phyloP scores from a whole-genome alignment of 768 basidiomycete species.

The Phlebiopsis flavidoalba region DNA sequence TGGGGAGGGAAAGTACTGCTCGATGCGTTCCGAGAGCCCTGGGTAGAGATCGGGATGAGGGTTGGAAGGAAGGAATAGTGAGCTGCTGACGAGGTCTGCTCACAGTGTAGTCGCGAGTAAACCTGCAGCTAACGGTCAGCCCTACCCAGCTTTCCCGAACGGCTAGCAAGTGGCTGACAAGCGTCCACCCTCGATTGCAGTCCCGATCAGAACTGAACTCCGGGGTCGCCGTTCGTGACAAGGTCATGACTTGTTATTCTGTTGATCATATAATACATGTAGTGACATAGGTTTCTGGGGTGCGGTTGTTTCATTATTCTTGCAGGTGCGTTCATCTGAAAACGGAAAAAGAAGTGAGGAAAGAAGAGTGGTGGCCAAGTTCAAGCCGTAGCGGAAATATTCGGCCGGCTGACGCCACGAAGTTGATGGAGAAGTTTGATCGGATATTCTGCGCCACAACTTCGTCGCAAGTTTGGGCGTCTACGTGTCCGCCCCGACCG shows the following conservation, averaged over 20 bases:
- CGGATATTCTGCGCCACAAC: not conserved
- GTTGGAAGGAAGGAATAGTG: not conserved
- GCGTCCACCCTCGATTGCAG: no score
- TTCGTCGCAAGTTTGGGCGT: not conserved
- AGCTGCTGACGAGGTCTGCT: not conserved
- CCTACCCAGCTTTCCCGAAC: no score
- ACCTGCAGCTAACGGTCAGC: no score
- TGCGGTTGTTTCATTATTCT: no score
- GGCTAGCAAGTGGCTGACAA: no score
- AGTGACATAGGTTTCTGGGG: no score
- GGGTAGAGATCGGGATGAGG: not conserved
- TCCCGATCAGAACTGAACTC: no score
- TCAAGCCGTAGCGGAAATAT: not conserved
- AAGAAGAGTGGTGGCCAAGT: not conserved
- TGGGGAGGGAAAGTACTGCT: not conserved
- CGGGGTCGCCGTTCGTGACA: no score
- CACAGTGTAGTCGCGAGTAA: no score
- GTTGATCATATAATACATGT: no score
- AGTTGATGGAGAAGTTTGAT: slow-evolving; percentile 2
- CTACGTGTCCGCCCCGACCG: not conserved
- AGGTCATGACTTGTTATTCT: no score
- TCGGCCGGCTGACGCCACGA: not conserved
- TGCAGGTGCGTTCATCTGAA: no score
- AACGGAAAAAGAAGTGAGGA: not conserved
- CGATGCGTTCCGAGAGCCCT: not conserved